Conservation (phyloP, 1,139 yeast genomes). For the Protomyces arabidopsidicola region DNA sequence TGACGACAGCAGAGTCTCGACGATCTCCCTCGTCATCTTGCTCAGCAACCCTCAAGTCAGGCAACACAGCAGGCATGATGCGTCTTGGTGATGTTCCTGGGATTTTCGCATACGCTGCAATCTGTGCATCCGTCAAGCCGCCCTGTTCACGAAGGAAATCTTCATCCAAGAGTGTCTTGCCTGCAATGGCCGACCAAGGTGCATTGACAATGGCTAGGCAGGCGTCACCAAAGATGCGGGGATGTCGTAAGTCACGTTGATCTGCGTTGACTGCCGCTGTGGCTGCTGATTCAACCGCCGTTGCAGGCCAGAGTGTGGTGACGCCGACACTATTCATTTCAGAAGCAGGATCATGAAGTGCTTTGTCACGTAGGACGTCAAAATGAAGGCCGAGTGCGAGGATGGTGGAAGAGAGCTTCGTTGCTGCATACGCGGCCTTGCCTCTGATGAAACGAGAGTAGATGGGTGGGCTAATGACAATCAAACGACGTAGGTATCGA, state of each 20-base stretch:
- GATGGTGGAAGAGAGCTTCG: not conserved
- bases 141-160: conserved; percentile 6
- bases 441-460: conserved; percentile 16
- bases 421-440: conserved; percentile 13
- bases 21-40: conserved; percentile 21
- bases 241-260: not conserved
- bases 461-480: conserved; percentile 11
- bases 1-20: not conserved
- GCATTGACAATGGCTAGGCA: not conserved
- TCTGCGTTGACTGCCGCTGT: conserved; percentile 2
- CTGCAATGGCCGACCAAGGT: not conserved
- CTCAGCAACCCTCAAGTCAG: conserved; percentile 6
- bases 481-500: not conserved
- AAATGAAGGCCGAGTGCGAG: not conserved
- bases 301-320: conserved; percentile 10
- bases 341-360: not conserved
- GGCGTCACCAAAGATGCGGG: conserved; percentile 10
- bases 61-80: conserved; percentile 11
- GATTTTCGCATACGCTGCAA: conserved; percentile 7
- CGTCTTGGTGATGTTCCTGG: conserved; percentile 15
- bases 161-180: conserved; percentile 3
- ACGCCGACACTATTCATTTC: not conserved
- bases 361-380: not conserved
- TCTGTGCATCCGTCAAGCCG: conserved; percentile 4
- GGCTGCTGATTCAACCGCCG: conserved; percentile 14